Evolutionary conservation across 768 basidiomycete species (phyloP).

Genomic region (Pluteus cervinus): DNA sequence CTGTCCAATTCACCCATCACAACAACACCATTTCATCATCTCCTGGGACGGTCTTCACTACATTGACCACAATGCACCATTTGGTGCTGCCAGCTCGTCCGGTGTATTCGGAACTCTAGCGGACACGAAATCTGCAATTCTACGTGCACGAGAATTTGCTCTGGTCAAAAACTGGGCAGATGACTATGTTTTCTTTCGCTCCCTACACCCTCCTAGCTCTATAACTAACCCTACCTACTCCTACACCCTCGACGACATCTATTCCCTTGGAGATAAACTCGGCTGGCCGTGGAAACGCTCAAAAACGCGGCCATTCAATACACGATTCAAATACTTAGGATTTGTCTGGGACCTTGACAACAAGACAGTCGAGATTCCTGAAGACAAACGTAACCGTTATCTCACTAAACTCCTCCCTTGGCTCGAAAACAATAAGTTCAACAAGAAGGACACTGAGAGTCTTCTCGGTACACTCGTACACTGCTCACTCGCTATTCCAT

Average conservation of each 20-base stretch:
- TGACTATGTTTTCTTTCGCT: constrained; percentile 26
- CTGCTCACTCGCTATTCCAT: constrained; percentile 21
- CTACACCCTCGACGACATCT: constrained; percentile 21
- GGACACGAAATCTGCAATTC: constrained; percentile 21
- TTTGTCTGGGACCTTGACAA: constrained; percentile 26
- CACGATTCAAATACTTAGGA: constrained; percentile 27
- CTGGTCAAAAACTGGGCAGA: constrained; percentile 29
- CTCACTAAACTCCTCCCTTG: constrained; percentile 15
- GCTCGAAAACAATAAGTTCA: constrained; percentile 14
- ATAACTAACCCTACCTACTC: constrained; percentile 8
- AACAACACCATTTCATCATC: constrained; percentile 19
- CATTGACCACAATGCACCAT: constrained; percentile 21
- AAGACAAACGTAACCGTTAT: constrained; percentile 23
- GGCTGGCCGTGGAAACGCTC: constrained; percentile 30
- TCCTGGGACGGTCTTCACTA: constrained; percentile 16
- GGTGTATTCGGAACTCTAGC: constrained; percentile 25
- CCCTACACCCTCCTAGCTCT: constrained; percentile 1
- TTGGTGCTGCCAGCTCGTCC: constrained; percentile 19
- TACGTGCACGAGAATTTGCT: constrained; percentile 9
- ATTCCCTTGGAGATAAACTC: constrained; percentile 12
- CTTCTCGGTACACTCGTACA: constrained; percentile 31
- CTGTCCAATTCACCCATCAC: constrained; percentile 22
- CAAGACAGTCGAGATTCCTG: constrained; percentile 24
- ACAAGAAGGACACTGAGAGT: constrained; percentile 18
- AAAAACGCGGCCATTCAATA: constrained; percentile 20